These are phyloP conservation scores for Protea cynaroides DNA, from an alignment of 164 flowering plant species.

Conservation along the genomic window DNA sequence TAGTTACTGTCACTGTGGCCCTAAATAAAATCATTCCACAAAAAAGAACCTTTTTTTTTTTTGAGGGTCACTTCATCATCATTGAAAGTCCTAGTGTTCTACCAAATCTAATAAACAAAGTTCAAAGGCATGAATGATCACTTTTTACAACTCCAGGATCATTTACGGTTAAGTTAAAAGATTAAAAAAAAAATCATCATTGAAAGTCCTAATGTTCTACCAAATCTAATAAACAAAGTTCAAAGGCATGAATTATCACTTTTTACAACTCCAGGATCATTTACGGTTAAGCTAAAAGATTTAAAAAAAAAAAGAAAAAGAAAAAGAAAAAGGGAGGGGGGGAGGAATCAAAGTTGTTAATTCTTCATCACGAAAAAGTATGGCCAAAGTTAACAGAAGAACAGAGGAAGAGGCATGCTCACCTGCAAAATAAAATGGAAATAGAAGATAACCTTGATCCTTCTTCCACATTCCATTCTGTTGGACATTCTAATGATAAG, in stretches of 20 bases:
- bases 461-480: conserved; percentile 31
- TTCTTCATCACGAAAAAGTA: conserved; percentile 1
- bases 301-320: not conserved
- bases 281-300: not conserved
- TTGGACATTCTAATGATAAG: conserved; percentile 54
- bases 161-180: not conserved
- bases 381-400: not conserved
- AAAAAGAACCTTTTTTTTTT: not conserved
- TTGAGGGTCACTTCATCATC: conserved; percentile 4
- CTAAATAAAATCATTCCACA: not conserved
- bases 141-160: not conserved
- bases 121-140: conserved; percentile 15
- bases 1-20: not conserved
- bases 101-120: conserved; percentile 3
- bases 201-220: conserved; percentile 17
- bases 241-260: conserved; percentile 14
- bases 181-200: conserved; percentile 9
- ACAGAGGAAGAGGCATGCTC: not conserved
- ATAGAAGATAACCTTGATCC: conserved; percentile 50
- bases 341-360: not conserved
- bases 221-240: conserved; percentile 5
- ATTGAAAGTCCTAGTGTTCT: conserved; percentile 20
- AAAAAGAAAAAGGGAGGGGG: no score
- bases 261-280: not conserved
- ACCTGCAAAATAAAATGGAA: conserved; percentile 72